Percentiles rank a stretch among this genome's conserved stretches.
Evolutionary conservation across 306 rosid species (phyloP).

Genomic region (Cotoneaster glaucophyllus): DNA sequence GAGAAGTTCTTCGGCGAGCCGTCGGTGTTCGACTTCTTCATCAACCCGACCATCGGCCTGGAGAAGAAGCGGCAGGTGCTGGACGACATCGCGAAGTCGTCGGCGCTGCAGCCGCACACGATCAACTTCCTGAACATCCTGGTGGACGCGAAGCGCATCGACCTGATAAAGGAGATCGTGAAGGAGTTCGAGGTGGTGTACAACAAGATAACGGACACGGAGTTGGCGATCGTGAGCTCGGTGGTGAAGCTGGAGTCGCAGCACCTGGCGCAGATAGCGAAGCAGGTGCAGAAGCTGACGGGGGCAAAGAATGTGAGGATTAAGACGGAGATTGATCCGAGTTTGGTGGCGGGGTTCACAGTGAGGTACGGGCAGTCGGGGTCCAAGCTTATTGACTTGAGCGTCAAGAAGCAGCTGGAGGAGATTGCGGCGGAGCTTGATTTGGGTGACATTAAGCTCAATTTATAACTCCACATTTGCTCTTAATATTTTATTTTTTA

Average conservation of each 20-base stretch:
- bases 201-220: constrained; percentile 57
- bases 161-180: constrained; percentile 42
- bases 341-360: constrained; percentile 82
- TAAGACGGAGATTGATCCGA: constrained; percentile 60
- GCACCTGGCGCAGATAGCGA: constrained; percentile 88
- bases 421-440: constrained; percentile 86
- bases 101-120: constrained; percentile 47
- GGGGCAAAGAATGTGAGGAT: constrained; percentile 83
- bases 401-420: constrained; percentile 86
- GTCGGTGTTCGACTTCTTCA: constrained; percentile 39
- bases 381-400: constrained; percentile 81
- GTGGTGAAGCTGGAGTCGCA: constrained; percentile 81
- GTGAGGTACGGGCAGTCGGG: constrained; percentile 68
- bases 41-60: constrained; percentile 39
- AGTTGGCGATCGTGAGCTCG: constrained; percentile 73
- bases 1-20: constrained; percentile 51
- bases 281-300: constrained; percentile 89
- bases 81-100: constrained; percentile 41
- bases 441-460: constrained; percentile 54
- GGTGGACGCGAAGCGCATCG: constrained; percentile 52
- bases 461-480: constrained; percentile 13
- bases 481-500: too few relatives aligned
- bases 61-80: constrained; percentile 41
- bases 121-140: constrained; percentile 64
- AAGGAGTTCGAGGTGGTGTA: constrained; percentile 62